Conservation (phyloP, 768 basidiomycete species). For the Boletus vinaceobasis region DNA sequence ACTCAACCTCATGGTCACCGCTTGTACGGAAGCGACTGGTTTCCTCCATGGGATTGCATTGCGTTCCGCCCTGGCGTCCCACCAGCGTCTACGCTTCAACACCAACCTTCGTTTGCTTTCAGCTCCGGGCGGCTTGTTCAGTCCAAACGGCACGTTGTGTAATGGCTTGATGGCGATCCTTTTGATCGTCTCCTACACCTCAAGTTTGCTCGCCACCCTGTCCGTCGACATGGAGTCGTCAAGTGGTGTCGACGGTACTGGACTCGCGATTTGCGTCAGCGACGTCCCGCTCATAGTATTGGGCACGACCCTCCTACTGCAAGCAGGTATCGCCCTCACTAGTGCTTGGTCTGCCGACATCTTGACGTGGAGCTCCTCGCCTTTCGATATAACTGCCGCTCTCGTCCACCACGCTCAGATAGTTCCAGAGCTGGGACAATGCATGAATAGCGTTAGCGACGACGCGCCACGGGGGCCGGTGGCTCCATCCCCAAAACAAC, state of each 20-base stretch:
- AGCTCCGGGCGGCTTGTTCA: slow-evolving; percentile 16
- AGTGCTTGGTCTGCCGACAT: slow-evolving; percentile 23
- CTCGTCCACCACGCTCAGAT: slow-evolving; percentile 27
- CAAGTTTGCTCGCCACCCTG: slow-evolving; percentile 22
- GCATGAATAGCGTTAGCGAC: slow-evolving; percentile 26
- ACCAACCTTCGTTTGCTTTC: slow-evolving; percentile 30
- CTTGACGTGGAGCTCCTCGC: slow-evolving; percentile 33
- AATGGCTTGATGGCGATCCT: slow-evolving; percentile 26
- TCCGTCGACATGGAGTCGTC: slow-evolving; percentile 18
- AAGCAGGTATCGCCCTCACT: slow-evolving; percentile 23
- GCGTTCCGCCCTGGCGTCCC: slow-evolving; percentile 27
- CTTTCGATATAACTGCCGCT: slow-evolving; percentile 30
- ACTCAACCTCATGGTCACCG: slow-evolving; percentile 26
- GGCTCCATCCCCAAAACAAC: slow-evolving; percentile 15
- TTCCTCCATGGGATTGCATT: slow-evolving; percentile 26
- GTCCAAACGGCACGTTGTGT: slow-evolving; percentile 22
- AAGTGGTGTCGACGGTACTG: not conserved
- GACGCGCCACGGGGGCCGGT: slow-evolving; percentile 5
- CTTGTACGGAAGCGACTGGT: slow-evolving; percentile 30
- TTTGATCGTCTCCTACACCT: slow-evolving; percentile 29
- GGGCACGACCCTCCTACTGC: slow-evolving; percentile 22
- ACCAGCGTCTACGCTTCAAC: slow-evolving; percentile 25
- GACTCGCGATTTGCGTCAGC: slow-evolving; percentile 17
- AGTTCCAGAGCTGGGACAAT: slow-evolving; percentile 14
- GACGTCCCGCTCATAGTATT: slow-evolving; percentile 28